These are phyloP conservation scores for Neonectria sp. DNA, from an alignment of 2,329 filamentous ascomycete genomes.

Conservation along the genomic window DNA sequence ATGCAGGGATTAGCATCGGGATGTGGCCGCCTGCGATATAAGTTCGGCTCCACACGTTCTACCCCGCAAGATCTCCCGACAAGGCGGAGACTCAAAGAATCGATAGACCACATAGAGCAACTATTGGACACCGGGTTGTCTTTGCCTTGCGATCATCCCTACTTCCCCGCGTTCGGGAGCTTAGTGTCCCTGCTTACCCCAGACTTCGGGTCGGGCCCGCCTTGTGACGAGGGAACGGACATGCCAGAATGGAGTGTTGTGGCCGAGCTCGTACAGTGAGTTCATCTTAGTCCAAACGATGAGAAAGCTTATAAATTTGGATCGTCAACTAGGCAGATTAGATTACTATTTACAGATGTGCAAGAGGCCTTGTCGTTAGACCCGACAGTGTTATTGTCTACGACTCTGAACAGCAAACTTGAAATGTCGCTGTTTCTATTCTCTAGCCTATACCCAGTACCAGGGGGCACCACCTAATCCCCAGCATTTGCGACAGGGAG, in stretches of 20 bases:
- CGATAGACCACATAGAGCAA: neutral
- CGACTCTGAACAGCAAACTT: neutral
- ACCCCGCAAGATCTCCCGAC: slow-evolving; percentile 27
- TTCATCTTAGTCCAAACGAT: neutral
- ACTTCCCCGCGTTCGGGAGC: slow-evolving; percentile 27
- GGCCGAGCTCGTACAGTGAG: neutral
- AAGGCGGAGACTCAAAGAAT: slow-evolving; percentile 13
- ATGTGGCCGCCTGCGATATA: slow-evolving; percentile 28
- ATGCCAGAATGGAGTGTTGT: slow-evolving; percentile 2
- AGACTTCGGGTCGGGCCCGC: slow-evolving; percentile 29
- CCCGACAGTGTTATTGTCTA: too few species aligned
- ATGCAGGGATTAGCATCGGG: slow-evolving; percentile 25
- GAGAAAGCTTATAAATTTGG: too few species aligned
- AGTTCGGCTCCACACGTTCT: slow-evolving; percentile 17
- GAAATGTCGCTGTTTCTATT: neutral
- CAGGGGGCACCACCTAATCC: neutral
- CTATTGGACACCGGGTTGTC: neutral
- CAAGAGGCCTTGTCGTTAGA: too few species aligned
- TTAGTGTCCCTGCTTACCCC: slow-evolving; percentile 19
- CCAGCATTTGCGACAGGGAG: neutral
- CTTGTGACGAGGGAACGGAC: neutral
- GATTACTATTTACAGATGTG: too few species aligned
- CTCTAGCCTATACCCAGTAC: neutral
- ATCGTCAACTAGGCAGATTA: too few species aligned
- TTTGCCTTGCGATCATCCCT: slow-evolving; percentile 12